Conservation (phyloP, 768 basidiomycete genomes). For the Neoboletus brunneissimus region DNA sequence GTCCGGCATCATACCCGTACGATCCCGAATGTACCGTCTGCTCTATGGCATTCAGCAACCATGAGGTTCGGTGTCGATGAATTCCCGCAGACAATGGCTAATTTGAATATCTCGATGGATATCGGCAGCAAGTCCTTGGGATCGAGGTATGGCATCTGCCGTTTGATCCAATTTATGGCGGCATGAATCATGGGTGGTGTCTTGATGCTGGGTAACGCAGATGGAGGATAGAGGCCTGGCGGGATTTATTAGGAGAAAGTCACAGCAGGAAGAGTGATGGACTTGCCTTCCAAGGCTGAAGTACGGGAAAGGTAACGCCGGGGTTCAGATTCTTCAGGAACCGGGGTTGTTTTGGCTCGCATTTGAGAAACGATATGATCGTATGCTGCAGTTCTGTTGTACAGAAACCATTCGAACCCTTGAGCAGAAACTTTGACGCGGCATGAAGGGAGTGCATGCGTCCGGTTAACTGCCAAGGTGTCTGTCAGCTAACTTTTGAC, state of each 20-base stretch:
- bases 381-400: slow-evolving; percentile 86
- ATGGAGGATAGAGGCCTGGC: slow-evolving; percentile 25
- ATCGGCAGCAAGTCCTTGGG: slow-evolving; percentile 85
- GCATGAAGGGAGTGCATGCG: slow-evolving; percentile 52
- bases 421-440: slow-evolving; percentile 78
- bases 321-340: slow-evolving; percentile 29
- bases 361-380: slow-evolving; percentile 83
- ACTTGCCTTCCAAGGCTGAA: slow-evolving; percentile 39
- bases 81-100: slow-evolving; percentile 84
- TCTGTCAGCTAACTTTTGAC: slow-evolving; percentile 5
- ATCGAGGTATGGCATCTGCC: slow-evolving; percentile 68
- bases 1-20: slow-evolving; percentile 51
- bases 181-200: slow-evolving; percentile 37
- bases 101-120: slow-evolving; percentile 73
- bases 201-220: slow-evolving; percentile 28
- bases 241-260: background rate
- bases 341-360: slow-evolving; percentile 35
- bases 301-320: slow-evolving; percentile 40
- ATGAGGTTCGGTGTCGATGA: slow-evolving; percentile 79
- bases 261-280: background rate
- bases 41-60: slow-evolving; percentile 76
- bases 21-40: slow-evolving; percentile 77
- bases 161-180: slow-evolving; percentile 49
- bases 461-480: slow-evolving; percentile 33
- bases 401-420: slow-evolving; percentile 91